Conservation (phyloP, 495 filamentous ascomycete species). For the Penicillium nucicola region DNA sequence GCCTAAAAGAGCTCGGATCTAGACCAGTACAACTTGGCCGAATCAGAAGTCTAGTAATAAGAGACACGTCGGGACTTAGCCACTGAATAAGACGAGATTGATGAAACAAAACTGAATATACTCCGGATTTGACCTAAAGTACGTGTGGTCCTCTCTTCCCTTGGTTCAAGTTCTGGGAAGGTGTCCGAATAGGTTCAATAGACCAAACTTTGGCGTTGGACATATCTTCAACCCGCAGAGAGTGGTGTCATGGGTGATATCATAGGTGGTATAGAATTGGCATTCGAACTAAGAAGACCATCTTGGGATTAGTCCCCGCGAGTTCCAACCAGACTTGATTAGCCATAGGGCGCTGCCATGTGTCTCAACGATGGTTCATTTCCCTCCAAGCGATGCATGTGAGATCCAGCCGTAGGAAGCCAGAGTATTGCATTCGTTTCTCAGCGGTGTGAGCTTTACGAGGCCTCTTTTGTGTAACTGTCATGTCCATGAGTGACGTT, state of each 20-base stretch:
- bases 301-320: not conserved
- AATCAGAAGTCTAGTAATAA: slow-evolving; percentile 7
- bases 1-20: not conserved
- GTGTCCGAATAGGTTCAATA: not conserved
- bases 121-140: not conserved
- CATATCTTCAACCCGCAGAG: not conserved
- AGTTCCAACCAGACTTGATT: not conserved
- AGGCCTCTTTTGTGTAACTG: not conserved
- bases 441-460: not conserved
- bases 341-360: slow-evolving; percentile 1
- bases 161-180: not conserved
- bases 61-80: not conserved
- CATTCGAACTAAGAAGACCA: not conserved
- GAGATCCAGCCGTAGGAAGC: slow-evolving; percentile 3
- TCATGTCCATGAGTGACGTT: not conserved
- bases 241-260: not conserved
- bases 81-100: not conserved
- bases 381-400: slow-evolving; percentile 3
- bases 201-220: not conserved
- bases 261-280: not conserved
- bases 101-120: not conserved
- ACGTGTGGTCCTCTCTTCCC: not conserved
- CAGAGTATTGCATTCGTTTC: slow-evolving; percentile 5
- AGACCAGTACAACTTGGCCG: not conserved
- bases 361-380: not conserved